Conservation (phyloP, 805 yeast species). For the Lipomyces starkeyi region DNA sequence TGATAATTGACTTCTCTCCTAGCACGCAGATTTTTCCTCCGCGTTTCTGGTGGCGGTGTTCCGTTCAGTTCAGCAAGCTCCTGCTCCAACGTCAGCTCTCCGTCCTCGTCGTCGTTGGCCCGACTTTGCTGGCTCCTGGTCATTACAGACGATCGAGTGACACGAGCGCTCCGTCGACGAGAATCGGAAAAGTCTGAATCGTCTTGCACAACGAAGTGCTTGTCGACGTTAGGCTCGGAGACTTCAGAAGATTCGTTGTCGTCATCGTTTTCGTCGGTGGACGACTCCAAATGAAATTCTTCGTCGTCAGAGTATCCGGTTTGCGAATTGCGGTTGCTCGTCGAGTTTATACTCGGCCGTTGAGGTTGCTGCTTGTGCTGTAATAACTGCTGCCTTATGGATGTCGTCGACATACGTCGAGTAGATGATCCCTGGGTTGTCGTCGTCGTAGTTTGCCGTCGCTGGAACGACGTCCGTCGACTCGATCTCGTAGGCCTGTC, state of each 20-base stretch:
- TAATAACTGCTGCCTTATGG: slow-evolving; percentile 33
- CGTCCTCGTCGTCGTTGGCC: slow-evolving; percentile 41
- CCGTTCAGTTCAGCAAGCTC: slow-evolving; percentile 67
- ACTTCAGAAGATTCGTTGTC: slow-evolving; percentile 29
- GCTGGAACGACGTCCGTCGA: slow-evolving; percentile 12
- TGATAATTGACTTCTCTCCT: slow-evolving; percentile 78
- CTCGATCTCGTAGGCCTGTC: not conserved
- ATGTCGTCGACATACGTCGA: slow-evolving; percentile 22
- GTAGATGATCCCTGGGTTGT: not conserved
- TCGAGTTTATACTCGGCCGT: not conserved
- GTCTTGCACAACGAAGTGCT: slow-evolving; percentile 29
- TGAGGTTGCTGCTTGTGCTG: slow-evolving; percentile 20
- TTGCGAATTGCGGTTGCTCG: slow-evolving; percentile 48
- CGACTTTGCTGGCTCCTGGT: slow-evolving; percentile 7
- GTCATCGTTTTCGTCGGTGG: slow-evolving; percentile 39
- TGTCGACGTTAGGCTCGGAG: slow-evolving; percentile 9
- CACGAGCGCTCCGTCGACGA: slow-evolving; percentile 18
- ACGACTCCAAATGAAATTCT: slow-evolving; percentile 38
- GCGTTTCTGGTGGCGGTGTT: slow-evolving; percentile 58
- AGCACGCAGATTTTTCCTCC: slow-evolving; percentile 56
- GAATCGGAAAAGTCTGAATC: slow-evolving; percentile 34
- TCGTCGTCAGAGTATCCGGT: slow-evolving; percentile 41
- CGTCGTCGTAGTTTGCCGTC: slow-evolving; percentile 20
- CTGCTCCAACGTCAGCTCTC: slow-evolving; percentile 55
- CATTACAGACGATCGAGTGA: slow-evolving; percentile 3